These are phyloP conservation scores for Aspergillus sp. DNA, from an alignment of 2,329 filamentous ascomycete species.

Conservation along the genomic window DNA sequence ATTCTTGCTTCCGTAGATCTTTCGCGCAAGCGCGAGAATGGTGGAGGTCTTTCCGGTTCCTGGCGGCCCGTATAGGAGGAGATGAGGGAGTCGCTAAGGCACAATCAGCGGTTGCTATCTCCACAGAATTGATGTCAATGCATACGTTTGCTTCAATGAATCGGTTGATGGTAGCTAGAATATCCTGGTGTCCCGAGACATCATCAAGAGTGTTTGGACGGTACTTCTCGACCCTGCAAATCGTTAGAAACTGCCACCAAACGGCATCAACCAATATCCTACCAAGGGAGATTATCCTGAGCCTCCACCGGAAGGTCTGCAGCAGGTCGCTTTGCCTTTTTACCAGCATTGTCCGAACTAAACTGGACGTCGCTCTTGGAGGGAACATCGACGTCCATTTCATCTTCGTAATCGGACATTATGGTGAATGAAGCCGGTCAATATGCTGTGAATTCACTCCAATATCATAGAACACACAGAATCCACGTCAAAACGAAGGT, in stretches of 20 bases:
- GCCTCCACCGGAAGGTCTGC: slow-evolving; percentile 93
- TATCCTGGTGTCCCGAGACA: slow-evolving; percentile 95
- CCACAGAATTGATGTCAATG: not conserved
- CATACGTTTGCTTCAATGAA: slow-evolving; percentile 85
- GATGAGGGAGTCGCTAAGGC: slow-evolving; percentile 74
- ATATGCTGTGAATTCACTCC: too few relatives aligned
- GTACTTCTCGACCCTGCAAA: slow-evolving; percentile 87
- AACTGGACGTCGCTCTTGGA: slow-evolving; percentile 60
- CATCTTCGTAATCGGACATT: slow-evolving; percentile 60
- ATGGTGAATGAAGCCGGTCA: not conserved
- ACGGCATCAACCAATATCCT: slow-evolving; percentile 1
- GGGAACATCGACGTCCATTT: slow-evolving; percentile 64
- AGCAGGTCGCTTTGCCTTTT: slow-evolving; percentile 86
- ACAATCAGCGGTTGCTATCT: not conserved
- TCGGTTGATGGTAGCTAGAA: slow-evolving; percentile 94
- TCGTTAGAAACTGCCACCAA: slow-evolving; percentile 10
- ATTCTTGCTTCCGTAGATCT: slow-evolving; percentile 88
- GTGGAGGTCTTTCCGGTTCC: slow-evolving; percentile 98
- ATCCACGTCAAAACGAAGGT: not conserved
- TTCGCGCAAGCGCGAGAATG: slow-evolving; percentile 83
- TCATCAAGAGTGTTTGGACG: slow-evolving; percentile 83
- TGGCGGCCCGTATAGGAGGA: slow-evolving; percentile 93
- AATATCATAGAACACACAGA: not conserved
- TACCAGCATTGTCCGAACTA: slow-evolving; percentile 65
- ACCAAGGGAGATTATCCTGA: slow-evolving; percentile 93